Percentiles rank a stretch among this genome's conserved stretches.
Evolutionary conservation across 2,329 filamentous ascomycete genomes (phyloP).

Genomic region (Xylaria sp.): DNA sequence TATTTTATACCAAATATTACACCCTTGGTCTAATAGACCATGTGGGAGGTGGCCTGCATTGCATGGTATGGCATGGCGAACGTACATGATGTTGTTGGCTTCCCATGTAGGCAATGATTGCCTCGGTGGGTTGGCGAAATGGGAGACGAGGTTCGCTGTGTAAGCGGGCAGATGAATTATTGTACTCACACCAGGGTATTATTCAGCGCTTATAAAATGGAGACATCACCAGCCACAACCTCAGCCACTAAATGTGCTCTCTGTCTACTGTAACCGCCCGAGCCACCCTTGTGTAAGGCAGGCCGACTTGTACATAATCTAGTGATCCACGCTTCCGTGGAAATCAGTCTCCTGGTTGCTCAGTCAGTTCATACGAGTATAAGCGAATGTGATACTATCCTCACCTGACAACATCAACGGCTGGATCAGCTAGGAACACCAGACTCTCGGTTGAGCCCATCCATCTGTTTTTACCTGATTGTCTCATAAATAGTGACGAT

Average conservation of each 20-base stretch:
- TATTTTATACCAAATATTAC: neutral
- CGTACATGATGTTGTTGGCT: neutral
- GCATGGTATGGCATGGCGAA: neutral
- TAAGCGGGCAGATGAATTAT: conserved; percentile 3
- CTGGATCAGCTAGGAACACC: conserved; percentile 12
- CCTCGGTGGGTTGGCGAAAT: conserved; percentile 5
- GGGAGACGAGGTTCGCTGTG: conserved; percentile 6
- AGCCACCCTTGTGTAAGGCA: neutral
- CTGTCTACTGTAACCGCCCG: neutral
- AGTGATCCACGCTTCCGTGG: conserved; percentile 30
- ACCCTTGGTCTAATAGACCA: neutral
- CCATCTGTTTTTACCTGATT: neutral
- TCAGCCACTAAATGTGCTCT: conserved; percentile 17
- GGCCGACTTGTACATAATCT: conserved; percentile 10
- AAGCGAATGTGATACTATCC: neutral
- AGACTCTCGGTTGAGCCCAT: neutral
- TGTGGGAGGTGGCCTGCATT: neutral
- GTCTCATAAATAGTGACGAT: neutral
- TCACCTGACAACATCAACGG: conserved; percentile 12
- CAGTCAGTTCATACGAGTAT: conserved; percentile 1
- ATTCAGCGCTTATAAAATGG: conserved; percentile 35
- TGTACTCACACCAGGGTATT: neutral
- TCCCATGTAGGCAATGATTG: conserved; percentile 16
- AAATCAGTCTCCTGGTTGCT: conserved; percentile 19
- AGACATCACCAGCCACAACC: conserved; percentile 22